Percentiles rank a stretch among this genome's conserved stretches.
Conservation (phyloP, 148 eudicot species). For the Pharnaceum exiguum region DNA sequence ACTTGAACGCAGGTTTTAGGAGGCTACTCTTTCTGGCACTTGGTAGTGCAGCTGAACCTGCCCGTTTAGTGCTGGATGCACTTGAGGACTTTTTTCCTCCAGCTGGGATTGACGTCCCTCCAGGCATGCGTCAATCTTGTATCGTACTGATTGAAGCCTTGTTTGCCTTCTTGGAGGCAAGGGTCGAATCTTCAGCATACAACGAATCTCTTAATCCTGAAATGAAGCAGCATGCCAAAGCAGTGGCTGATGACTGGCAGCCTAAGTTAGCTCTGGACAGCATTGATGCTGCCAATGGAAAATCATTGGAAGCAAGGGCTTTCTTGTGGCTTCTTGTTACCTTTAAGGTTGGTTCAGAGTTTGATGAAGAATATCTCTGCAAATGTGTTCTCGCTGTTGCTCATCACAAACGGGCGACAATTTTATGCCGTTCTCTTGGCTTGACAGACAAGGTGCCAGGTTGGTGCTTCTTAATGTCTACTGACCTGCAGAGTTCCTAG, state of each 20-base stretch:
- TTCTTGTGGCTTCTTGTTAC: conserved; percentile 47
- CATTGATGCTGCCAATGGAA: conserved; percentile 42
- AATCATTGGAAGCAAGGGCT: conserved; percentile 46
- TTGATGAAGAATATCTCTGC: conserved; percentile 49
- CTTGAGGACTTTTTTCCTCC: conserved; percentile 43
- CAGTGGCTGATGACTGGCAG: conserved; percentile 55
- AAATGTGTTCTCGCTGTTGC: conserved; percentile 41
- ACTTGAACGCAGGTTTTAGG: conserved; percentile 15
- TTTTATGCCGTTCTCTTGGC: conserved; percentile 53
- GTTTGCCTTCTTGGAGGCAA: conserved; percentile 46
- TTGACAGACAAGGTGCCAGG: conserved; percentile 46
- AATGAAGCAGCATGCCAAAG: conserved; percentile 49
- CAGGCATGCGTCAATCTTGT: conserved; percentile 38
- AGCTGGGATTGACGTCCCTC: conserved; percentile 24
- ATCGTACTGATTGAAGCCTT: conserved; percentile 40
- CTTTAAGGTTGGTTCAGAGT: conserved; percentile 49
- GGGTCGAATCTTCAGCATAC: conserved; percentile 28
- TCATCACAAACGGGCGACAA: conserved; percentile 41
- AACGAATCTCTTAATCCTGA: conserved; percentile 38
- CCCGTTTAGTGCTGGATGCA: conserved; percentile 40
- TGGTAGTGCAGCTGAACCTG: conserved; percentile 37
- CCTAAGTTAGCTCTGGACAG: conserved; percentile 37
- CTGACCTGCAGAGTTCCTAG: conserved; percentile 35
- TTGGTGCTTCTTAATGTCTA: conserved; percentile 33
- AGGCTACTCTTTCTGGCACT: conserved; percentile 39